These are phyloP conservation scores for Pythium dissotocum DNA, from an alignment of 352 stramenopile species.

Conservation along the genomic window DNA sequence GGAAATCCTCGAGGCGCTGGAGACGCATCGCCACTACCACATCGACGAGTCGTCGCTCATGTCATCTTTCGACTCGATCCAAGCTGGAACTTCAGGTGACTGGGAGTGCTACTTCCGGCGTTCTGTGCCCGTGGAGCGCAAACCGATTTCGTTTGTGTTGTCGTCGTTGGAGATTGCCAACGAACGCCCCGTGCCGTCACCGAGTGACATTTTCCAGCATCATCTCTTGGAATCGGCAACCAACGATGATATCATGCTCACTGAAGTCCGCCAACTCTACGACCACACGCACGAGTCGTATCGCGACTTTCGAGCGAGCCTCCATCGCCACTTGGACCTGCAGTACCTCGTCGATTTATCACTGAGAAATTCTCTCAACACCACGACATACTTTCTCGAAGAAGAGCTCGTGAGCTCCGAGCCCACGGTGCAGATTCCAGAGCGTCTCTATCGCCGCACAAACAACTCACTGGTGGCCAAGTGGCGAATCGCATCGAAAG, in stretches of 20 bases:
- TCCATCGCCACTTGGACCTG: slow-evolving; percentile 67
- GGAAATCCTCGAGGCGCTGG: slow-evolving; percentile 61
- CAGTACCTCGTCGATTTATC: slow-evolving; percentile 67
- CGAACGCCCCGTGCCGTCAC: slow-evolving; percentile 45
- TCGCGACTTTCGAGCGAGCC: slow-evolving; percentile 50
- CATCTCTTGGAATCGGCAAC: slow-evolving; percentile 42
- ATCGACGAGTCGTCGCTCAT: slow-evolving; percentile 61
- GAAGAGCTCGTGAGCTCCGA: slow-evolving; percentile 37
- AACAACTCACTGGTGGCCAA: slow-evolving; percentile 33
- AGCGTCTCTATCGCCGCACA: slow-evolving; percentile 21
- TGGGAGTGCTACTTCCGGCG: slow-evolving; percentile 67
- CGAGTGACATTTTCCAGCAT: slow-evolving; percentile 71
- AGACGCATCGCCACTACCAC: slow-evolving; percentile 63
- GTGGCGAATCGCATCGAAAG: slow-evolving; percentile 47
- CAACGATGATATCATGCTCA: slow-evolving; percentile 59
- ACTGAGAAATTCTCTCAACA: slow-evolving; percentile 66
- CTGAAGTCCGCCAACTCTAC: slow-evolving; percentile 64
- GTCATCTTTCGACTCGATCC: slow-evolving; percentile 55
- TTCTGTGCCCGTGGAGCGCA: slow-evolving; percentile 60
- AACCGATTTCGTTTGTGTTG: slow-evolving; percentile 71
- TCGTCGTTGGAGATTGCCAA: slow-evolving; percentile 50
- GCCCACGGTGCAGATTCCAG: slow-evolving; percentile 45
- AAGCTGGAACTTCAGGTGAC: slow-evolving; percentile 18
- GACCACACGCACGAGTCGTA: slow-evolving; percentile 65
- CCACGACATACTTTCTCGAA: slow-evolving; percentile 61